A percentile compares a stretch with the other conserved stretches of the same genome.
Conservation (phyloP, 2,329 filamentous ascomycete species). For the Phaeosphaeria sp. region DNA sequence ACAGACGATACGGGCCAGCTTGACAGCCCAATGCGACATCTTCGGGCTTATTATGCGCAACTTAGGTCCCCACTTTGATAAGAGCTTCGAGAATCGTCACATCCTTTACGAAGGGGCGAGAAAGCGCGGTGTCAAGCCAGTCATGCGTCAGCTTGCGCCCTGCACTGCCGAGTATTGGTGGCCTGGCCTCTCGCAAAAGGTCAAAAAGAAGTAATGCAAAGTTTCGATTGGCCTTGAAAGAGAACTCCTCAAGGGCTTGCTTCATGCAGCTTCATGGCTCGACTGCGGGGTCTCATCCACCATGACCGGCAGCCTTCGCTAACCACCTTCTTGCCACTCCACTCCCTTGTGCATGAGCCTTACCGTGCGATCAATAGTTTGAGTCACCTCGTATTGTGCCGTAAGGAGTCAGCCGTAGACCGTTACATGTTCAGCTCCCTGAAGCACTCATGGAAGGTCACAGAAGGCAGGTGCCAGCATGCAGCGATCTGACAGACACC, state of each 20-base stretch:
- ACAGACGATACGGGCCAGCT: background rate
- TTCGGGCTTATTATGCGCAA: background rate
- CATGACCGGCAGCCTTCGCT: background rate
- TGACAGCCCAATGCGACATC: background rate
- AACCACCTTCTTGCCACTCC: background rate
- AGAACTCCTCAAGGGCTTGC: background rate
- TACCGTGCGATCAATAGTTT: background rate
- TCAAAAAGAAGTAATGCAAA: background rate
- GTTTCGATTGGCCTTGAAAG: background rate
- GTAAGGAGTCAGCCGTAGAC: background rate
- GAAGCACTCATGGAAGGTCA: background rate
- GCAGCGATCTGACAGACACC: background rate
- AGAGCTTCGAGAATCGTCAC: background rate
- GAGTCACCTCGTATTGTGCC: background rate
- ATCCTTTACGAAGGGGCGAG: background rate
- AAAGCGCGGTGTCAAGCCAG: background rate
- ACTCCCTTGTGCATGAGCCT: background rate
- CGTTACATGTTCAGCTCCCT: background rate
- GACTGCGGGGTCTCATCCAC: background rate
- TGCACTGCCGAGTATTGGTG: background rate
- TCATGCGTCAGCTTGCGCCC: background rate
- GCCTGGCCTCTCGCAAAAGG: background rate
- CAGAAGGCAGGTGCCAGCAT: background rate
- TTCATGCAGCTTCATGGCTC: background rate
- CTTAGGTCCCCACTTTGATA: background rate